Evolutionary conservation across 768 basidiomycete species (phyloP).

Genomic region (Heimioporus sp.): DNA sequence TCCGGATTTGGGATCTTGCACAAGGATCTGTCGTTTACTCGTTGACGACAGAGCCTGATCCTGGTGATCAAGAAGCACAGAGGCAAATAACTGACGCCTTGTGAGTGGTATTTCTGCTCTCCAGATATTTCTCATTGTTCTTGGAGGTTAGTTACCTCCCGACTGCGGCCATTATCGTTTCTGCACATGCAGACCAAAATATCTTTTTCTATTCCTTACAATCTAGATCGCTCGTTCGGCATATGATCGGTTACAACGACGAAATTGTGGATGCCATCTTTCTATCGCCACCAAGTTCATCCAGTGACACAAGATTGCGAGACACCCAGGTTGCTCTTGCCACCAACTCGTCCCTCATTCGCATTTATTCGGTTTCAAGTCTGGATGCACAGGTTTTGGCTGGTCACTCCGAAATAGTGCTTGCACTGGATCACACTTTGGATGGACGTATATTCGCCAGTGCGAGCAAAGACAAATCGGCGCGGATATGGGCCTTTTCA

Average conservation of each 20-base stretch:
- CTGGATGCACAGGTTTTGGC: constrained; percentile 84
- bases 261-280: constrained; percentile 92
- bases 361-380: constrained; percentile 74
- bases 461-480: constrained; percentile 90
- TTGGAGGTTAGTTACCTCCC: constrained; percentile 60
- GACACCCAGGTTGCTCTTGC: constrained; percentile 88
- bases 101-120: constrained; percentile 49
- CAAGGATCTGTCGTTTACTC: constrained; percentile 62
- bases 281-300: constrained; percentile 47
- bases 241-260: constrained; percentile 96
- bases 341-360: constrained; percentile 96
- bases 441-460: constrained; percentile 77
- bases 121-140: constrained; percentile 15
- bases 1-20: constrained; percentile 83
- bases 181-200: constrained; percentile 95
- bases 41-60: constrained; percentile 38
- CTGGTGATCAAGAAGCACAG: constrained; percentile 69
- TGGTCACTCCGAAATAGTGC: constrained; percentile 90
- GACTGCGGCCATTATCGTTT: constrained; percentile 61
- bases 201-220: constrained; percentile 85
- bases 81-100: constrained; percentile 78
- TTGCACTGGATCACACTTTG: constrained; percentile 71
- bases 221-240: constrained; percentile 63
- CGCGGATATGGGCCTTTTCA: constrained; percentile 71
- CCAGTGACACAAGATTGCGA: constrained; percentile 21